A percentile compares a stretch with the other conserved stretches of the same genome.
Evolutionary conservation across 2,329 filamentous ascomycete species (phyloP).

Genomic region (Colletotrichum cereale): DNA sequence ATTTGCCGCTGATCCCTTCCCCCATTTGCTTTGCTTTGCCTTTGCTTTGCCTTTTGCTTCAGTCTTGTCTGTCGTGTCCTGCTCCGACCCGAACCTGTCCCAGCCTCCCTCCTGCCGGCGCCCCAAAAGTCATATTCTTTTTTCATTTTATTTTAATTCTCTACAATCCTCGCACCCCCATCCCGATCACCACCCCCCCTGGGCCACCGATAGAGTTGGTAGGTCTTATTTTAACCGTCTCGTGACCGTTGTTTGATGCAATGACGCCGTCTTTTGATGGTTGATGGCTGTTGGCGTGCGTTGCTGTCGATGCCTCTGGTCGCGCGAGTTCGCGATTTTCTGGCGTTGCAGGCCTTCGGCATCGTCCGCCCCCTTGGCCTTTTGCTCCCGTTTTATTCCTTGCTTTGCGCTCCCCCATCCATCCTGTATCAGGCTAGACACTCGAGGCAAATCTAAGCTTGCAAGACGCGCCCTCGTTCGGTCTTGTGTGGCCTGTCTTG

Average conservation of each 20-base stretch:
- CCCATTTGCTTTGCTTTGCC: constrained; percentile 1
- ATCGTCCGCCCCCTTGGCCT: background rate
- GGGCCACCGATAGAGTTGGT: constrained; percentile 46
- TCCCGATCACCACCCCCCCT: constrained; percentile 45
- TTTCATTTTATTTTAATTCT: constrained; percentile 11
- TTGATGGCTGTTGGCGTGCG: constrained; percentile 42
- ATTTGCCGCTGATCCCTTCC: constrained; percentile 4
- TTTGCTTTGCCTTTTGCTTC: background rate
- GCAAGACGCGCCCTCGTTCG: constrained; percentile 7
- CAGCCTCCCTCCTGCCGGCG: constrained; percentile 21
- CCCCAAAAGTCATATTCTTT: constrained; percentile 42
- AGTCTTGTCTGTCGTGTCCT: constrained; percentile 3
- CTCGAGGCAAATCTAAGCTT: background rate
- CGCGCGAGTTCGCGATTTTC: constrained; percentile 34
- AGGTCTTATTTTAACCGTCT: constrained; percentile 43
- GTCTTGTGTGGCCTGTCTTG: background rate
- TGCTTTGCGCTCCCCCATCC: constrained; percentile 8
- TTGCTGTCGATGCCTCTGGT: constrained; percentile 43
- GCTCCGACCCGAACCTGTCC: constrained; percentile 22
- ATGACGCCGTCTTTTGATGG: constrained; percentile 43
- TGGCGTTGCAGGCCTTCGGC: constrained; percentile 20
- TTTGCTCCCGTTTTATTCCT: background rate
- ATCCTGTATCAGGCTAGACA: constrained; percentile 1
- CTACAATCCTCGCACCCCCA: constrained; percentile 45
- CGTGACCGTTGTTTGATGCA: constrained; percentile 46